Evolutionary conservation across 1,284 basidiomycete species (phyloP).

Genomic region (Puccinia triticina): DNA sequence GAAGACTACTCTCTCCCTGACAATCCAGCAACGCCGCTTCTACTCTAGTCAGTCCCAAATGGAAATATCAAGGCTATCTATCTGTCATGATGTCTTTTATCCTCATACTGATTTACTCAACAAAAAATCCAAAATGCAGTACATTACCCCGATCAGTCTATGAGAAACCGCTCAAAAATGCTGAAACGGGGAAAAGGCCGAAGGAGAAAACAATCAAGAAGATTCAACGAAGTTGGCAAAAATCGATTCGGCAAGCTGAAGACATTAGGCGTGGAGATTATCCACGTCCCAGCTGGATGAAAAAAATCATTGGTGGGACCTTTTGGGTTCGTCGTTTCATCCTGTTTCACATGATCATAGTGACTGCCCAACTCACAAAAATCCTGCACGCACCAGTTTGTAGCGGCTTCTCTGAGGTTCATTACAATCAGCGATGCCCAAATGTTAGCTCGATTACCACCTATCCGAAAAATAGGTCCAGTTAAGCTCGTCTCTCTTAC

Average conservation of each 20-base stretch:
- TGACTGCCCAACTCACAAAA: not conserved
- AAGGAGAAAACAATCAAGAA: conserved; percentile 46
- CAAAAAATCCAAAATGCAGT: not conserved
- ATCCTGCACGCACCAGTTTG: not conserved
- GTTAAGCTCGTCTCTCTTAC: not conserved
- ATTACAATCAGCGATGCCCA: conserved; percentile 28
- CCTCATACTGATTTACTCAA: not conserved
- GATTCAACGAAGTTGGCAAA: conserved; percentile 37
- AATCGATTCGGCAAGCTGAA: conserved; percentile 28
- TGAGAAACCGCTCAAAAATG: conserved; percentile 13
- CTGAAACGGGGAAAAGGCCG: conserved; percentile 4
- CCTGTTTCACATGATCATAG: not conserved
- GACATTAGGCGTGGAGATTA: conserved; percentile 34
- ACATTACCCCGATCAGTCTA: conserved; percentile 44
- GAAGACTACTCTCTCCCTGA: not conserved
- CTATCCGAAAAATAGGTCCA: conserved; percentile 20
- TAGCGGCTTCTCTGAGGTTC: conserved; percentile 24
- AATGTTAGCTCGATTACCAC: conserved; percentile 36
- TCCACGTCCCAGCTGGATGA: not conserved
- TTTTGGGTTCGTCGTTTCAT: not conserved
- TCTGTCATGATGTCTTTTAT: not conserved
- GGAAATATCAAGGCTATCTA: not conserved
- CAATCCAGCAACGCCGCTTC: conserved; percentile 1
- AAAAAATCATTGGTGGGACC: conserved; percentile 6
- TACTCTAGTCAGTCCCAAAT: conserved; percentile 30